Percentiles rank a stretch among this genome's conserved stretches.
Conservation (phyloP, 2,329 filamentous ascomycete species). For the Talaromyces albobiverticillius region DNA sequence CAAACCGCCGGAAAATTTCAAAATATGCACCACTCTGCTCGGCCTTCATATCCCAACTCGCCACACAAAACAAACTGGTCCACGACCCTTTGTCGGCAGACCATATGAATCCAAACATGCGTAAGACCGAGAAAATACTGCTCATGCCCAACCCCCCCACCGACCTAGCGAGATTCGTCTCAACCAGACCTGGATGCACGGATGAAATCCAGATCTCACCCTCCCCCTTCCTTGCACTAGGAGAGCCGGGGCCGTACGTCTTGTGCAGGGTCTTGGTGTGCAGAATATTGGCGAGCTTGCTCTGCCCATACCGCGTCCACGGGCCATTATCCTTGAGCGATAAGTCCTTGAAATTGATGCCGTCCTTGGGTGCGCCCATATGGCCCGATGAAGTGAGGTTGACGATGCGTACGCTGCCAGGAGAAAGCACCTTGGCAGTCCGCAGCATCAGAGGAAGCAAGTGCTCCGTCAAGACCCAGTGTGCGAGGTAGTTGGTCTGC, state of each 20-base stretch:
- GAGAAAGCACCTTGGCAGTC: slow-evolving; percentile 11
- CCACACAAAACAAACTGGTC: slow-evolving; percentile 35
- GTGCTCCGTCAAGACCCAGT: slow-evolving; percentile 18
- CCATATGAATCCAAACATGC: slow-evolving; percentile 18
- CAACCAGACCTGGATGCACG: slow-evolving; percentile 42
- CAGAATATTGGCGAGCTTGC: slow-evolving; percentile 47
- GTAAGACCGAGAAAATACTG: background rate
- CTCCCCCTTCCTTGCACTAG: slow-evolving; percentile 22
- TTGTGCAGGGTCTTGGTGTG: slow-evolving; percentile 38
- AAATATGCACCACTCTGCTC: slow-evolving; percentile 37
- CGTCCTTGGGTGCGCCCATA: slow-evolving; percentile 13
- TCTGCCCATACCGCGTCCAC: slow-evolving; percentile 45
- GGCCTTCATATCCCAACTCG: slow-evolving; percentile 35
- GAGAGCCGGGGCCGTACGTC: slow-evolving; percentile 31
- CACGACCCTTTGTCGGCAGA: slow-evolving; percentile 34
- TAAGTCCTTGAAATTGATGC: slow-evolving; percentile 18
- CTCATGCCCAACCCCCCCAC: slow-evolving; percentile 12
- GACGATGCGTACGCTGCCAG: slow-evolving; percentile 19
- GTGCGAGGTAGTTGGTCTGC: slow-evolving; percentile 18
- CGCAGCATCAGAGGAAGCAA: slow-evolving; percentile 16
- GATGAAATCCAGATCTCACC: slow-evolving; percentile 40
- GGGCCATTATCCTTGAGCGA: slow-evolving; percentile 24
- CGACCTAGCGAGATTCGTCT: slow-evolving; percentile 24
- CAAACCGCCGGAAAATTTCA: slow-evolving; percentile 23
- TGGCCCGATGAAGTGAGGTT: slow-evolving; percentile 19